A percentile compares a stretch with the other conserved stretches of the same genome.
These are phyloP conservation scores for Xylogone sp. DNA, from an alignment of 2,329 filamentous ascomycete species.

Conservation along the genomic window DNA sequence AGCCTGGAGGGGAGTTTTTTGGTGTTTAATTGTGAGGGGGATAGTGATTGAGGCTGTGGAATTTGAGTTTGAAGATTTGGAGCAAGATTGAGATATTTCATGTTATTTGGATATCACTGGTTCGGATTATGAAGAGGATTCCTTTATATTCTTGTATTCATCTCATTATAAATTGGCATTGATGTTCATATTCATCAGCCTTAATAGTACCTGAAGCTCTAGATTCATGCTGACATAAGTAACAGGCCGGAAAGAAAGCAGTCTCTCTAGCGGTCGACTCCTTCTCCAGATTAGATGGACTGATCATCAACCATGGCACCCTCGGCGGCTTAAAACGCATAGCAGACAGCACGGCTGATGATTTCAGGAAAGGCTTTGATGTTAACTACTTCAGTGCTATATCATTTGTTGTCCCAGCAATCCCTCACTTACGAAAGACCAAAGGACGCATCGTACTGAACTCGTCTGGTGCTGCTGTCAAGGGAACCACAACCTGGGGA, in stretches of 20 bases:
- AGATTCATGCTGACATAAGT: background rate
- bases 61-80: too few species aligned
- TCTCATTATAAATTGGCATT: too few species aligned
- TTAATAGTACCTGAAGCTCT: background rate
- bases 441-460: slow-evolving; percentile 73
- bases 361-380: slow-evolving; percentile 75
- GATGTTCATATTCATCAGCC: background rate
- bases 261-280: slow-evolving; percentile 60
- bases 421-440: slow-evolving; percentile 64
- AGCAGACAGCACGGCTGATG: slow-evolving; percentile 60
- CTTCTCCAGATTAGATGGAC: slow-evolving; percentile 72
- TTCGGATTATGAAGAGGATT: too few species aligned
- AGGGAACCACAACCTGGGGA: slow-evolving; percentile 69
- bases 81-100: too few species aligned
- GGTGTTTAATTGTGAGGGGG: too few species aligned
- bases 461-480: slow-evolving; percentile 71
- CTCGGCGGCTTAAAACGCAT: slow-evolving; percentile 73
- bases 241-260: slow-evolving; percentile 50
- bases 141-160: too few species aligned
- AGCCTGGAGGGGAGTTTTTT: too few species aligned
- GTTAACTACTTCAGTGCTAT: slow-evolving; percentile 85
- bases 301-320: slow-evolving; percentile 86
- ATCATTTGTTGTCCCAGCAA: slow-evolving; percentile 69
- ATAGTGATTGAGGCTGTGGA: too few species aligned
- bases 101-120: too few species aligned